Evolutionary conservation across 306 rosid genomes (phyloP), one percentile per base, ranked within the genome.

Genomic region (Vigna nakashimae): DNA sequence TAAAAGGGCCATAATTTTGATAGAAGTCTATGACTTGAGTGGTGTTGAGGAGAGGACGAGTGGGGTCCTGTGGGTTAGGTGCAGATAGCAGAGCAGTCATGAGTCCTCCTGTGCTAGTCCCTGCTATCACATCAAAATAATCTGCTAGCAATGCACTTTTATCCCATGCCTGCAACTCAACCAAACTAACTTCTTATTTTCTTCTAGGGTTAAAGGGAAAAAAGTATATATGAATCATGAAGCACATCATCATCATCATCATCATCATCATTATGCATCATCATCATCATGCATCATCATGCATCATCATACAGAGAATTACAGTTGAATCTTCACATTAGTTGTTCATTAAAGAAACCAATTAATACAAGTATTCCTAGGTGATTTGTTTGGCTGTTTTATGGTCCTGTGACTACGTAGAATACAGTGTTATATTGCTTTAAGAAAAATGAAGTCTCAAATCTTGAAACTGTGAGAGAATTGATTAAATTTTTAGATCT

Each of bases 81-180:
- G 53, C 9, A 4, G 82, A 14, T 0, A 84, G 50, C 84, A 84
- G 56, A 9, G 79, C 28, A 22, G 87, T 24, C 36, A 83, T 69
- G 36, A 79, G 45, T 15, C 83, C 83, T 12, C 79, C 83, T 1
- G 79, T 80, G 65, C 75, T 80, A 6, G 69, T 80, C 4, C 87
- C 87, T 3, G 87, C 78, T 49, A 79, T 72, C 77, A 83, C 87
- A 53, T 83, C 87, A 74, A 83, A 83, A 55, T 64, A 77, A 1
- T 71, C 8, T 63, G 85, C 82, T 2, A 82, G 4, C 0, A 66
- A 1, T 66, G 76, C 87, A 13, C 40, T 17, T 22, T 49, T 24
- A n/a, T 80, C 87, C 18, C 12, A 55, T 12, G 4, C 13, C 80
- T 72, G 79, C 20, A 26, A 20, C 7, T 16, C 60, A 63, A 42